These are phyloP conservation scores for Coemansia guatemalensis DNA, from an alignment of 192 early-diverging fungal species.

Conservation along the genomic window DNA sequence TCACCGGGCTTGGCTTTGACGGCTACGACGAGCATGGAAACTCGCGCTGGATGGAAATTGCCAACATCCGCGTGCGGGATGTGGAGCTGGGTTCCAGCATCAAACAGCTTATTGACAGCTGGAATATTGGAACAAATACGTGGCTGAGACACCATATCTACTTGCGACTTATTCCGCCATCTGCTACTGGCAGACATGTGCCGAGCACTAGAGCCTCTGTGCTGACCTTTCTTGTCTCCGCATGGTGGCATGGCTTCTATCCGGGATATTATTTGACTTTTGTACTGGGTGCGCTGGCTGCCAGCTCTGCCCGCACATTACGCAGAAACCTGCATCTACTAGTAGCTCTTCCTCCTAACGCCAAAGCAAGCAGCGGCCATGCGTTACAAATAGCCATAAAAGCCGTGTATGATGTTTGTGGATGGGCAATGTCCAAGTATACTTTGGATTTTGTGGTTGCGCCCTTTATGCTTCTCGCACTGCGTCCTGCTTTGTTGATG, in stretches of 20 bases:
- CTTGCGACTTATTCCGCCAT: conserved; percentile 57
- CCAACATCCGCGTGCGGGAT: conserved; percentile 72
- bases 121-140: conserved; percentile 88
- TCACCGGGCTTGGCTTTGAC: conserved; percentile 83
- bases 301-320: conserved; percentile 57
- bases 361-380: not conserved
- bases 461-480: conserved; percentile 68
- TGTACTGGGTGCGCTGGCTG: conserved; percentile 59
- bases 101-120: conserved; percentile 73
- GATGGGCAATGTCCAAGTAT: conserved; percentile 66
- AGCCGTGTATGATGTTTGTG: conserved; percentile 66
- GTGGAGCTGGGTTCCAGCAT: conserved; percentile 79
- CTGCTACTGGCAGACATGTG: conserved; percentile 29
- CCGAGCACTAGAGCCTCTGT: conserved; percentile 63
- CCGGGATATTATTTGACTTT: conserved; percentile 83
- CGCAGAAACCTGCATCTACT: conserved; percentile 56
- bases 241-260: conserved; percentile 97
- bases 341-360: conserved; percentile 2
- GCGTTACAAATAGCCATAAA: conserved; percentile 19
- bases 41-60: conserved; percentile 66
- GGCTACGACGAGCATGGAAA: conserved; percentile 62
- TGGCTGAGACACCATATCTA: conserved; percentile 92
- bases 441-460: conserved; percentile 67
- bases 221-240: conserved; percentile 77
- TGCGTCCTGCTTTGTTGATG: conserved; percentile 55